Base-by-base conservation (phyloP, 2,329 filamentous ascomycete species). In the Plenodomus tracheiphilus region DNA sequence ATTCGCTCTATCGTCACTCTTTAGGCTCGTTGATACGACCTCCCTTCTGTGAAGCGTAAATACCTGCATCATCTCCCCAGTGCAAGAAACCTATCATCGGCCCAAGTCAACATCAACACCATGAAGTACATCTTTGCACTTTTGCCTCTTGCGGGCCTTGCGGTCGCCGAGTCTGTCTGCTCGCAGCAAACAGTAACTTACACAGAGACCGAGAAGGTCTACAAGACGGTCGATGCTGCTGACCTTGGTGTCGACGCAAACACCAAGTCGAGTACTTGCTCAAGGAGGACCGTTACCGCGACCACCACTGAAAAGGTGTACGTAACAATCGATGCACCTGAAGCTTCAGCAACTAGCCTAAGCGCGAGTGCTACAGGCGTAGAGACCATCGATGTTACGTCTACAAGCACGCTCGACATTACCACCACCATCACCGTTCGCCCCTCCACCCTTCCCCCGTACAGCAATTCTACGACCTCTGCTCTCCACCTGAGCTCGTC, bases 91-190 rank as follows among this genome's bases (percentile, higher is more conserved):
- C 40, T 43, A 39, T 16, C 28, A 41, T 46, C 30, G 10, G 22
- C 10, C 10, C 22, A 42, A 28, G 17, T 39, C 43, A 40, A 51
- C 38, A 49, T 28, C 16, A 40, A 41, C 45, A 61, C 28, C 7
- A 68, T 68, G 65, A 68, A 61, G 58, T 51, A 54, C 22, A 53
- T 68, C 53, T 32, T 64, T 42, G 53, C 59, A 25, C 47, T 68
- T 39, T 46, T 68, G 11, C 63, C 65, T 44, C 47, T 68, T 32
- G 58, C 55, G 41, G 55, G 62, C 35, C 45, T 68, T 40, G 62
- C 60, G 28, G 41, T 64, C 30, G 66, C 64, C 19, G 62, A 65
- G 37, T 53, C 60, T 2, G 41, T 46, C 19, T 66, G 64, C 51
- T 54, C 51, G 16, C 55, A 40, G n/a, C 46, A 55, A 11, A 65